These are phyloP conservation scores for Oryza coarctata DNA, from an alignment of 176 grass and related monocot species.

Conservation along the genomic window DNA sequence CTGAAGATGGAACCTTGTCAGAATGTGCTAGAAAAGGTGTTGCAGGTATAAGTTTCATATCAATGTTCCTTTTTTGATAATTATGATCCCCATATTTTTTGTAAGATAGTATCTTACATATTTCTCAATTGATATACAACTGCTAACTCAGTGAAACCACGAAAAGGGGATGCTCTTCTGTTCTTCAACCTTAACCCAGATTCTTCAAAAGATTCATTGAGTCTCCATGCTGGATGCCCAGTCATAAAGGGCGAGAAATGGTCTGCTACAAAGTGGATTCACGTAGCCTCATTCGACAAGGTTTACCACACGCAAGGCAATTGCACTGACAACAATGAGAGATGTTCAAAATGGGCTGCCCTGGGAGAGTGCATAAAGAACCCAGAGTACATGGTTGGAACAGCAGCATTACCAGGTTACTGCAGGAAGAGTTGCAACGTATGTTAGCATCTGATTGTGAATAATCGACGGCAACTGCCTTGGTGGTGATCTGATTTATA, in stretches of 20 bases:
- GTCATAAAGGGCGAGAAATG: conserved; percentile 91
- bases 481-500: background rate
- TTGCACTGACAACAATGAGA: conserved; percentile 75
- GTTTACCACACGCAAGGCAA: conserved; percentile 51
- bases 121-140: conserved; percentile 15
- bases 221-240: conserved; percentile 81
- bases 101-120: background rate
- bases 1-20: conserved; percentile 64
- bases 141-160: conserved; percentile 65
- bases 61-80: background rate
- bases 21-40: conserved; percentile 77
- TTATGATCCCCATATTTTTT: background rate
- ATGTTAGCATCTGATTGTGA: conserved; percentile 45
- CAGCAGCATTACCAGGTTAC: conserved; percentile 49
- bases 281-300: conserved; percentile 78
- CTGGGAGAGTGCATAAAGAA: conserved; percentile 89
- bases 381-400: conserved; percentile 80
- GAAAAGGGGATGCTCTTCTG: conserved; percentile 78
- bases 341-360: conserved; percentile 64
- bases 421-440: conserved; percentile 84
- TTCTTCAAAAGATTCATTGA: conserved; percentile 54
- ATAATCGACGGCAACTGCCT: too few relatives aligned
- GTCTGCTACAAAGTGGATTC: conserved; percentile 94
- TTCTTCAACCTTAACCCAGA: conserved; percentile 91
- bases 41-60: conserved; percentile 53